phyloP scores from a whole-genome alignment of 805 yeast species.

The Wickerhamiella bombiphila region DNA sequence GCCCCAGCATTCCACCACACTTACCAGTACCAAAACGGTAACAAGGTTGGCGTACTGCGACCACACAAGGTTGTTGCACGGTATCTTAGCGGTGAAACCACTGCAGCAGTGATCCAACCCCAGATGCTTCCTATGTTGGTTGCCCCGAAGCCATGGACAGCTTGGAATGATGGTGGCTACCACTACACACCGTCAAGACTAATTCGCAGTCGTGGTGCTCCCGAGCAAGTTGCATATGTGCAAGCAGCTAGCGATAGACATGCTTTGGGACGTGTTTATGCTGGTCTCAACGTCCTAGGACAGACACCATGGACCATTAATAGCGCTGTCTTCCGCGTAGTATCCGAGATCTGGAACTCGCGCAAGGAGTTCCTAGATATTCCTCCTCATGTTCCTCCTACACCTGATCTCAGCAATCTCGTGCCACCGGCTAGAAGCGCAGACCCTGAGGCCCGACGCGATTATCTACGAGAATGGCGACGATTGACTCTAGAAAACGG shows the following conservation, averaged over 20 bases:
- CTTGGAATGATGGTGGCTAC: slow-evolving; percentile 77
- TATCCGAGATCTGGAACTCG: slow-evolving; percentile 74
- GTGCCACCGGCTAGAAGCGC: slow-evolving; percentile 51
- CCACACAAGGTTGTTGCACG: slow-evolving; percentile 55
- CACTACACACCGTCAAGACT: slow-evolving; percentile 45
- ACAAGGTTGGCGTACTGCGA: slow-evolving; percentile 65
- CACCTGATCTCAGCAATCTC: slow-evolving; percentile 29
- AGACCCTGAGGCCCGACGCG: slow-evolving; percentile 56
- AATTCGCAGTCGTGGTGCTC: slow-evolving; percentile 67
- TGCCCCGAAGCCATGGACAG: slow-evolving; percentile 78
- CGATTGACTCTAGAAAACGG: slow-evolving; percentile 45
- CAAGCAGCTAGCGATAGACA: slow-evolving; percentile 67
- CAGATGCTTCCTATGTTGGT: slow-evolving; percentile 87
- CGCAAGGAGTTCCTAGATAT: slow-evolving; percentile 64
- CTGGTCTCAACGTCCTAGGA: slow-evolving; percentile 78
- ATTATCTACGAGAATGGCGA: slow-evolving; percentile 52
- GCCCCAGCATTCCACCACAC: slow-evolving; percentile 89
- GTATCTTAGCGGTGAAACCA: slow-evolving; percentile 50
- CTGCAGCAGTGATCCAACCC: slow-evolving; percentile 58
- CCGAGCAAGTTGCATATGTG: slow-evolving; percentile 80
- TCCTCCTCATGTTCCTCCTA: slow-evolving; percentile 34
- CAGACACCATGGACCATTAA: slow-evolving; percentile 88
- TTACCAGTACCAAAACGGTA: slow-evolving; percentile 67
- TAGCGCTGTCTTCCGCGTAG: slow-evolving; percentile 46
- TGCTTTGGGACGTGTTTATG: slow-evolving; percentile 49